Conservation (phyloP, 106 monocot genomes). For the Phalaenopsis equestris region DNA sequence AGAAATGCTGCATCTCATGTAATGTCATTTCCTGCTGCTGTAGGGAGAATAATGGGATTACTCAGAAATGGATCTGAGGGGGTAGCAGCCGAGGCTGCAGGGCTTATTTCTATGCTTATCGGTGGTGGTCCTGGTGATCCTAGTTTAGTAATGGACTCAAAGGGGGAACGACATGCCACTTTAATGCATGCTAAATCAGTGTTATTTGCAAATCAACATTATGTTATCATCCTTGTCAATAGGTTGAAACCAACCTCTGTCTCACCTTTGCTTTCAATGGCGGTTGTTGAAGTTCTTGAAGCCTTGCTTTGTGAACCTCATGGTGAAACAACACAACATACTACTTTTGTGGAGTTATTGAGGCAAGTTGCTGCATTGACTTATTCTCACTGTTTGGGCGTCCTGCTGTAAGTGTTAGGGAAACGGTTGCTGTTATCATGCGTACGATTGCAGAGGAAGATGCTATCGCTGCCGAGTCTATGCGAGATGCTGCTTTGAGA, state of each 20-base stretch:
- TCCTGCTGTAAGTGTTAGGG: slow-evolving; percentile 93
- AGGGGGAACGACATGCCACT: slow-evolving; percentile 94
- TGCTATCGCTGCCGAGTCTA: slow-evolving; percentile 99
- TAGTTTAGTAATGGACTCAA: slow-evolving; percentile 49
- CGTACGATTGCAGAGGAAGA: slow-evolving; percentile 99
- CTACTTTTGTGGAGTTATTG: slow-evolving; percentile 89
- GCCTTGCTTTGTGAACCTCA: slow-evolving; percentile 95
- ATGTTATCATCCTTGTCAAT: slow-evolving; percentile 73
- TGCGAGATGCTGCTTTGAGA: slow-evolving; percentile 97
- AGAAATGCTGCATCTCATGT: slow-evolving; percentile 95
- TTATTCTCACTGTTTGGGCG: slow-evolving; percentile 94
- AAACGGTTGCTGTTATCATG: slow-evolving; percentile 92
- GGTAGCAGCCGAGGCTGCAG: slow-evolving; percentile 80
- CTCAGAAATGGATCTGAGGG: slow-evolving; percentile 97
- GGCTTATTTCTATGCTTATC: slow-evolving; percentile 87
- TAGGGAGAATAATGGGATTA: slow-evolving; percentile 95
- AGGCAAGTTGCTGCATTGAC: slow-evolving; percentile 90
- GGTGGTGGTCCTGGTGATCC: slow-evolving; percentile 86
- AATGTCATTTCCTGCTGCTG: slow-evolving; percentile 98
- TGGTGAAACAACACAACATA: slow-evolving; percentile 96
- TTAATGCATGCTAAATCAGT: slow-evolving; percentile 96
- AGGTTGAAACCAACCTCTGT: slow-evolving; percentile 82
- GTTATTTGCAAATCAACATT: slow-evolving; percentile 70
- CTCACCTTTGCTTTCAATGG: slow-evolving; percentile 91
- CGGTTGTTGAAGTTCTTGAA: slow-evolving; percentile 91